phyloP scores from a whole-genome alignment of 768 basidiomycete species.

The Boletus speciosus region DNA sequence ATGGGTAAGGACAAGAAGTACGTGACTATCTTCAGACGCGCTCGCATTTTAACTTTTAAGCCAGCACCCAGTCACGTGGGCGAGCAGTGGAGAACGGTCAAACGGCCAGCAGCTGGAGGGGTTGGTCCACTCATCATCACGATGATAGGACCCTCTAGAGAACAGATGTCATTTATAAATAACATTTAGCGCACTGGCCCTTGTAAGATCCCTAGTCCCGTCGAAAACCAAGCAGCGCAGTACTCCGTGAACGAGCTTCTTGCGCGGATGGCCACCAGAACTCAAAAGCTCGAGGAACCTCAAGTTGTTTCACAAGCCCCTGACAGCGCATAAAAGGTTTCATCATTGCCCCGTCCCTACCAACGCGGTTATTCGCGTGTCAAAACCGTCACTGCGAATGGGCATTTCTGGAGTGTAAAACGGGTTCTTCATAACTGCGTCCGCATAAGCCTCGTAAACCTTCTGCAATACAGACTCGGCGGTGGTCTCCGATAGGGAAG shows the following conservation, averaged over 20 bases:
- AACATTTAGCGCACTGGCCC: not conserved
- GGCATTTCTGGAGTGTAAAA: slow-evolving; percentile 99
- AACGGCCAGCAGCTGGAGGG: not conserved
- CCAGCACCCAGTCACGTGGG: slow-evolving; percentile 20
- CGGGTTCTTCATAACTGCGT: slow-evolving; percentile 98
- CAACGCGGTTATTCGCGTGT: slow-evolving; percentile 60
- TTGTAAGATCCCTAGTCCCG: not conserved
- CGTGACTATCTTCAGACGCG: slow-evolving; percentile 6
- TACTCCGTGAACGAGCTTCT: not conserved
- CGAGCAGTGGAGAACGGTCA: not conserved
- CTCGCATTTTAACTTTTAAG: slow-evolving; percentile 19
- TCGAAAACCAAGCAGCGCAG: not conserved
- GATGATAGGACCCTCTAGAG: not conserved
- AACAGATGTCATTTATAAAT: not conserved
- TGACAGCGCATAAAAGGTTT: slow-evolving; percentile 1
- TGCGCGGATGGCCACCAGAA: not conserved
- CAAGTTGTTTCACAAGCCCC: not conserved
- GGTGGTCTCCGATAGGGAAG: slow-evolving; percentile 70
- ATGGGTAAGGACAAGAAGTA: not conserved
- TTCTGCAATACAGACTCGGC: slow-evolving; percentile 73
- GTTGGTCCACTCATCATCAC: not conserved
- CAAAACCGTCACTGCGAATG: slow-evolving; percentile 87
- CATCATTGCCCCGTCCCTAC: slow-evolving; percentile 42
- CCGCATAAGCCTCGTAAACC: slow-evolving; percentile 91
- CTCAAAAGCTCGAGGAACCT: not conserved